Evolutionary conservation across 139 green algal genomes (phyloP), one percentile per base, ranked within the genome.

Genomic region (Diplosphaera chodatii): DNA sequence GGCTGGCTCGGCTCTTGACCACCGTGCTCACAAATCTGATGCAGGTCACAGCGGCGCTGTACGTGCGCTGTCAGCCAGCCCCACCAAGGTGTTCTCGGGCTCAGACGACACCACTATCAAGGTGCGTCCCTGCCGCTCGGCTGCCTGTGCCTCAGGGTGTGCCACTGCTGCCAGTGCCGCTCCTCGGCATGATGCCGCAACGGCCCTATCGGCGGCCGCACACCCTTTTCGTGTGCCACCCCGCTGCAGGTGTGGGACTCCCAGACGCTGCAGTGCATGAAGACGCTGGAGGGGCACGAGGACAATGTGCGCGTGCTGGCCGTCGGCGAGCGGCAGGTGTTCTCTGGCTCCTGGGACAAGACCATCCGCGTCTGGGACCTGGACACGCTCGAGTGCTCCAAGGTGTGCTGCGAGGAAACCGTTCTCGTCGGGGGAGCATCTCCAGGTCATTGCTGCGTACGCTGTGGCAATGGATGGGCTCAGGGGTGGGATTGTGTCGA

Each of bases 221-320:
- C n/a, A n/a, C n/a, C n/a, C n/a, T n/a, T n/a, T n/a, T n/a, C n/a
- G n/a, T n/a, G n/a, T n/a, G n/a, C n/a, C n/a, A n/a, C n/a, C n/a
- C 37, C 10, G 5, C n/a, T 63, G 67, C 69, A 87, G 76, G 91
- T 93, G 30, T 98, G 93, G 93, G 88, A 96, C 63, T 82, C 74
- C 8, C 29, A 66, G 33, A 90, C 82, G 20, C 81, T 96, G n/a
- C 81, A 86, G 65, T 97, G 92, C 84, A 56, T 96, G 33, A 82
- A 84, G 56, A 92, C 83, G 30, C 82, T 97, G 59, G 73, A 90
- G 70, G 93, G 93, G 4, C 93, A 98, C 78, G 88, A 93, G 48
- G 92, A 97, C 82, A 97, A 97, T 62, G 93, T 98, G 67, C 85
- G 93, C 0, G 92, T 97, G 77, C 84, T 98, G 70, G 87, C 85